Percentiles rank a stretch among this genome's conserved stretches.
Evolutionary conservation across 2,329 filamentous ascomycete genomes (phyloP).

Genomic region (Huntiella decipiens): DNA sequence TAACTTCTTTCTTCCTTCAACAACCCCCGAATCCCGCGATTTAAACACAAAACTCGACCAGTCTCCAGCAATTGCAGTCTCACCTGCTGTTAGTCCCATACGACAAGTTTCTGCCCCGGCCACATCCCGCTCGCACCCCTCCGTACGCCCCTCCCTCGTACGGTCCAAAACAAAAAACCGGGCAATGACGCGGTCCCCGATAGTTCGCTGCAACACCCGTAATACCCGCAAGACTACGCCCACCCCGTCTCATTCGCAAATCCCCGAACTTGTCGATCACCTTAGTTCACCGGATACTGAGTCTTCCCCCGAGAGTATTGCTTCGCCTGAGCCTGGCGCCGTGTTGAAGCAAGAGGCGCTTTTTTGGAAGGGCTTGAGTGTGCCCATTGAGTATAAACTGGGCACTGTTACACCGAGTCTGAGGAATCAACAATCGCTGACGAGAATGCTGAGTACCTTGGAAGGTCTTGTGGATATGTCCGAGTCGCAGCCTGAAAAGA

Average conservation of each 20-base stretch:
- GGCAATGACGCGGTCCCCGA: too few relatives aligned
- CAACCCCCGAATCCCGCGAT: too few relatives aligned
- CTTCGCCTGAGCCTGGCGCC: not conserved
- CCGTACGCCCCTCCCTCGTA: not conserved
- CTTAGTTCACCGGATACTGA: not conserved
- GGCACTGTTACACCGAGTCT: not conserved
- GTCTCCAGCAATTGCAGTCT: too few relatives aligned
- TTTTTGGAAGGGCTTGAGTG: not conserved
- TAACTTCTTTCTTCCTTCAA: too few relatives aligned
- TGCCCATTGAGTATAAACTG: constrained; percentile 1
- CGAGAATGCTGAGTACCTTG: not conserved
- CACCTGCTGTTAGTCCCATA: too few relatives aligned
- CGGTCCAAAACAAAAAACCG: not conserved
- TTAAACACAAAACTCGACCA: too few relatives aligned
- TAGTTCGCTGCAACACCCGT: not conserved
- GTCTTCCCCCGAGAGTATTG: not conserved
- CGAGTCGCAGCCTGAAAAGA: too few relatives aligned
- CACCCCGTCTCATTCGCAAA: not conserved
- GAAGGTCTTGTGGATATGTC: not conserved
- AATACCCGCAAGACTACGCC: not conserved
- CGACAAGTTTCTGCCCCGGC: not conserved
- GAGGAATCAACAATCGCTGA: not conserved
- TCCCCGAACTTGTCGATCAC: not conserved
- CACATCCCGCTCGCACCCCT: not conserved
- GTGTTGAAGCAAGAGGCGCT: not conserved